A percentile compares a stretch with the other conserved stretches of the same genome.
These are phyloP conservation scores for Aspergillus costaricaensis DNA, from an alignment of 2,329 filamentous ascomycete species.

Conservation along the genomic window DNA sequence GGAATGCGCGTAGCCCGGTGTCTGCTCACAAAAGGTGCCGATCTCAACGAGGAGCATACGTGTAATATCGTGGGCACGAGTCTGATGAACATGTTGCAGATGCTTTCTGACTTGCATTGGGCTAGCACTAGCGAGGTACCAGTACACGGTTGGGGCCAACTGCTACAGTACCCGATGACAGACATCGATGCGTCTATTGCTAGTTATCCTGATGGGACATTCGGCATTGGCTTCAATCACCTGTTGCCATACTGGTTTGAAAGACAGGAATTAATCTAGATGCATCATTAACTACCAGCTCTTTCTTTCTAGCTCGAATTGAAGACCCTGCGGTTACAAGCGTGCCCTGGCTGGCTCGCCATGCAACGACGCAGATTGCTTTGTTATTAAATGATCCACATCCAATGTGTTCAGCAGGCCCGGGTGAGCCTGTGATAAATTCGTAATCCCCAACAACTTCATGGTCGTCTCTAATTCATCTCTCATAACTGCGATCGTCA, in stretches of 20 bases:
- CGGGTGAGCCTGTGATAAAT: conserved; percentile 9
- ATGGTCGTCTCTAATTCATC: conserved; percentile 13
- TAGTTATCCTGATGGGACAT: too few relatives aligned
- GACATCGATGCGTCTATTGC: too few relatives aligned
- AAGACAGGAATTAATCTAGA: not conserved
- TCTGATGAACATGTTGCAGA: too few relatives aligned
- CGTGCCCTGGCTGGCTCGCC: conserved; percentile 1
- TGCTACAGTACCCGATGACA: too few relatives aligned
- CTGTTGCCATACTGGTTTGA: not conserved
- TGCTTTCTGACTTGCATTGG: too few relatives aligned
- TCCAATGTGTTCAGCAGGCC: conserved; percentile 12
- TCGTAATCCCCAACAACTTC: conserved; percentile 12
- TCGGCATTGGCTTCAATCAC: not conserved
- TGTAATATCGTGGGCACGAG: too few relatives aligned
- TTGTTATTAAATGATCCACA: conserved; percentile 11
- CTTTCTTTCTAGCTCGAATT: not conserved
- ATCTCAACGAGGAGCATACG: not conserved
- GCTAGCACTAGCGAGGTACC: too few relatives aligned
- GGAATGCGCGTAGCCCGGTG: not conserved
- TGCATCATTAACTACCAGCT: not conserved
- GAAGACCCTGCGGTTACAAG: not conserved
- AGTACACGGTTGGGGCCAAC: too few relatives aligned
- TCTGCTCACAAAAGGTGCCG: not conserved
- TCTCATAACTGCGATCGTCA: conserved; percentile 9
- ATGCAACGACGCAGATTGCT: not conserved